Percentiles rank a stretch among this genome's conserved stretches.
These are phyloP conservation scores for Pseudoneurospora amorphoporcata DNA, from an alignment of 495 filamentous ascomycete species.

Conservation along the genomic window DNA sequence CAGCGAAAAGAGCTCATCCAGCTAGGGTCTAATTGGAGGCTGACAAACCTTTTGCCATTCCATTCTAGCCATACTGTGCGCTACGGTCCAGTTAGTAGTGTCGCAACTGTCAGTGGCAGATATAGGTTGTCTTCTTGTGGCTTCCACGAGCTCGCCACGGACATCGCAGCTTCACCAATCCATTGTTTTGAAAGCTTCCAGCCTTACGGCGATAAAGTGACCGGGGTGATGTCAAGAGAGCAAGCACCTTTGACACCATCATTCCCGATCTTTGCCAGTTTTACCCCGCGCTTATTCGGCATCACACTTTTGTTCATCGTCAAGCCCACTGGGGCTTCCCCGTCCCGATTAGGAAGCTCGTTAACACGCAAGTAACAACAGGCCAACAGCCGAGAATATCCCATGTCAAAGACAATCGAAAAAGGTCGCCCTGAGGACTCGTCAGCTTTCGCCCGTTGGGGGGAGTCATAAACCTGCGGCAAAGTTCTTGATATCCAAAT, in stretches of 20 bases:
- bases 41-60: background rate
- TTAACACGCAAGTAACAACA: background rate
- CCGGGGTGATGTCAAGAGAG: background rate
- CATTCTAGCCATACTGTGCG: background rate
- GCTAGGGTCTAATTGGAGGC: background rate
- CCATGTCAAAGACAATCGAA: background rate
- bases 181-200: background rate
- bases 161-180: background rate
- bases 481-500: background rate
- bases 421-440: background rate
- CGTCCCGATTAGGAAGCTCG: background rate
- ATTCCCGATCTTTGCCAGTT: background rate
- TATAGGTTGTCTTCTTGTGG: background rate
- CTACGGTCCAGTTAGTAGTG: background rate
- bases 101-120: background rate
- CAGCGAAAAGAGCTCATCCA: background rate
- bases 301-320: background rate
- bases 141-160: background rate
- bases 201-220: background rate
- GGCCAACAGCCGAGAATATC: background rate
- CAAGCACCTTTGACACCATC: background rate
- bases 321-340: background rate
- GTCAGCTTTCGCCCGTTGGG: background rate
- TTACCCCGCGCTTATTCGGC: background rate
- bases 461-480: background rate